A percentile compares a stretch with the other conserved stretches of the same genome.
These are phyloP conservation scores for Sordariomycetes sp. DNA, from an alignment of 2,329 filamentous ascomycete species.

Conservation along the genomic window DNA sequence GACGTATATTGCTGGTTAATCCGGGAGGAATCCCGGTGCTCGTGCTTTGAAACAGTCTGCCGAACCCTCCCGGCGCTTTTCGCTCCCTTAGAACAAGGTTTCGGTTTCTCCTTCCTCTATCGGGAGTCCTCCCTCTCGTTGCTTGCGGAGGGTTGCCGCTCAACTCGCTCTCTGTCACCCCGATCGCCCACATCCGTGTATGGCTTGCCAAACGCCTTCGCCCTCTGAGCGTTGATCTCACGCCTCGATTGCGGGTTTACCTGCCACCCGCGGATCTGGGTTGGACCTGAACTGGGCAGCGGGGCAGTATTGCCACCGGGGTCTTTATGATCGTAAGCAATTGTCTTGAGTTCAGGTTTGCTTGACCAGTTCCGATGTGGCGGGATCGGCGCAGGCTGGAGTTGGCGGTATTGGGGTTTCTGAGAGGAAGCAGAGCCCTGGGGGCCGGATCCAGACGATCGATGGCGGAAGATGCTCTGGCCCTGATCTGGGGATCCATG, in stretches of 20 bases:
- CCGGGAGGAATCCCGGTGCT: no score
- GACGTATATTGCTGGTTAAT: no score
- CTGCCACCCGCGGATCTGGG: slow-evolving; percentile 49
- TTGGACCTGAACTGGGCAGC: slow-evolving; percentile 45
- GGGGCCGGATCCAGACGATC: slow-evolving; percentile 27
- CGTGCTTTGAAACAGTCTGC: no score
- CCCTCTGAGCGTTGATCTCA: neutral
- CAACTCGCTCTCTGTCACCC: no score
- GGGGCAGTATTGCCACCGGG: slow-evolving; percentile 35
- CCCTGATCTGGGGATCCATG: slow-evolving; percentile 19
- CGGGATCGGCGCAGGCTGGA: slow-evolving; percentile 48
- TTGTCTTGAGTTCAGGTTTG: slow-evolving; percentile 47
- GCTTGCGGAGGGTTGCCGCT: neutral
- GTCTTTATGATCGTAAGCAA: slow-evolving; percentile 52
- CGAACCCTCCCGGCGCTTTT: no score
- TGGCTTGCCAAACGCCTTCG: neutral
- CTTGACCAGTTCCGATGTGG: slow-evolving; percentile 37
- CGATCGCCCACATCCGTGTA: no score
- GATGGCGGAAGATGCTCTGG: slow-evolving; percentile 22
- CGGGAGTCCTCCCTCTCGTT: slow-evolving; percentile 7
- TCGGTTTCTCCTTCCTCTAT: slow-evolving; percentile 6
- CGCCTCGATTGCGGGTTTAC: slow-evolving; percentile 29
- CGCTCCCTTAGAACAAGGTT: no score
- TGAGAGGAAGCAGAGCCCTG: slow-evolving; percentile 16
- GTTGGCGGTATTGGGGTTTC: slow-evolving; percentile 39